phyloP scores from a whole-genome alignment of 2,329 filamentous ascomycete species.

The Cyanodermella asteris region DNA sequence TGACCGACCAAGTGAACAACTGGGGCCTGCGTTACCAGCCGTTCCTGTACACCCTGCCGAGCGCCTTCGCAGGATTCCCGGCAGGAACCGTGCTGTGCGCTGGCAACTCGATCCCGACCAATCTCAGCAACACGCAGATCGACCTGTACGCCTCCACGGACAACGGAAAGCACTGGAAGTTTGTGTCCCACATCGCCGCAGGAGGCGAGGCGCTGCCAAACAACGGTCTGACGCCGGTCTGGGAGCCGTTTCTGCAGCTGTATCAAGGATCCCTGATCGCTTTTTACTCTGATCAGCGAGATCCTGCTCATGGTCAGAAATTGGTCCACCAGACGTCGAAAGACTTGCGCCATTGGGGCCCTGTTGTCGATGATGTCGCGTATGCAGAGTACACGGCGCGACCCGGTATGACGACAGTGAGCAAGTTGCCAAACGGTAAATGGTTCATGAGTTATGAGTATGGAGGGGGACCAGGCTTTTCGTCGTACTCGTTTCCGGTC shows the following conservation, averaged over 20 bases:
- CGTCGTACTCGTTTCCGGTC: constrained; percentile 23
- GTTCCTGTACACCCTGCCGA: constrained; percentile 40
- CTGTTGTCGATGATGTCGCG: constrained; percentile 40
- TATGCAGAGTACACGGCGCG: constrained; percentile 40
- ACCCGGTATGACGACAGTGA: constrained; percentile 46
- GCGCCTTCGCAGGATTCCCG: constrained; percentile 32
- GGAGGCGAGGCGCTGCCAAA: constrained; percentile 40
- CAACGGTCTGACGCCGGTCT: constrained; percentile 46
- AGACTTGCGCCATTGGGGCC: too few species aligned
- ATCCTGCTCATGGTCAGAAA: too few species aligned
- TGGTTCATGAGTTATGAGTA: constrained; percentile 47
- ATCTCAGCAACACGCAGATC: constrained; percentile 42
- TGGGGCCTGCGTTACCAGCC: constrained; percentile 50
- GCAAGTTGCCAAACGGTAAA: constrained; percentile 33
- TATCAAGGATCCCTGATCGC: constrained; percentile 37
- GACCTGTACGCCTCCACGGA: constrained; percentile 47
- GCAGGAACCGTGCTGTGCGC: constrained; percentile 42
- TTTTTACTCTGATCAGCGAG: constrained; percentile 53
- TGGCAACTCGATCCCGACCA: constrained; percentile 29
- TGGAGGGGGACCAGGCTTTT: constrained; percentile 22
- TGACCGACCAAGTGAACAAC: constrained; percentile 40
- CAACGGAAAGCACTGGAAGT: constrained; percentile 40
- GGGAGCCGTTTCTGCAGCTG: constrained; percentile 46
- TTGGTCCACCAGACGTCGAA: too few species aligned
- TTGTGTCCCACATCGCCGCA: constrained; percentile 41